Base-by-base conservation (phyloP, 1,284 basidiomycete genomes). In the Tylopilus sp. region DNA sequence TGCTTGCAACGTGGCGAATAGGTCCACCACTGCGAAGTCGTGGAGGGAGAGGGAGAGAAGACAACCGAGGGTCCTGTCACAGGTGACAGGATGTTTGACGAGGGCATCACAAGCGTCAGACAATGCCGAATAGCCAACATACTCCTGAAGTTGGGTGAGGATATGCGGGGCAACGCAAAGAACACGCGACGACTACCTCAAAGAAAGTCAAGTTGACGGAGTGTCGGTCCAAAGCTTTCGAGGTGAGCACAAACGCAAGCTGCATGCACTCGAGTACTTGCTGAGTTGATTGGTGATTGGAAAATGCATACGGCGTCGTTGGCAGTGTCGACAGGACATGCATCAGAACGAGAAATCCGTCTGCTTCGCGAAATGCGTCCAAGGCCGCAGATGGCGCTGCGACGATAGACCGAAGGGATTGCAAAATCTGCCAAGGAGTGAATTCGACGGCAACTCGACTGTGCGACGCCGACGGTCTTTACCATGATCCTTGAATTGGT, bases 301-400 rank as follows among this genome's bases (percentile, higher is more conserved):
- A 56, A 37, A 66, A 59, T 26, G 69, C 60, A 43, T 67, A 64
- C 5, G 60, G 56, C 1, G 49, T 48, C 13, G 55, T 41, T 13
- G 70, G 71, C 1, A 82, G 65, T 2, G 79, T 79, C 1, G 85
- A 85, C 4, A 91, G 70, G 26, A 84, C 74, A 56, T 78, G 86
- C 68, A 89, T 81, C 36, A 89, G 69, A 15, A 81, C 75, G 19
- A 90, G 70, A 59, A 89, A 89, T 1, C 89, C 89, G 55, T 91
- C 89, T 60, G 86, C 72, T 59, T 89, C 85, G 8, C 86, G 75
- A 65, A 91, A 91, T 8, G 84, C 80, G 48, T 85, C 82, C 64
- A 84, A 86, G 9, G 86, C 86, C 46, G 68, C 71, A 8, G 73
- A 60, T 54, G 84, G 79, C 60, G 83, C 76, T 13, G 73, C 65